Base-by-base conservation (phyloP, 169 alveolate genomes). In the Cryptosporidium baileyi region DNA sequence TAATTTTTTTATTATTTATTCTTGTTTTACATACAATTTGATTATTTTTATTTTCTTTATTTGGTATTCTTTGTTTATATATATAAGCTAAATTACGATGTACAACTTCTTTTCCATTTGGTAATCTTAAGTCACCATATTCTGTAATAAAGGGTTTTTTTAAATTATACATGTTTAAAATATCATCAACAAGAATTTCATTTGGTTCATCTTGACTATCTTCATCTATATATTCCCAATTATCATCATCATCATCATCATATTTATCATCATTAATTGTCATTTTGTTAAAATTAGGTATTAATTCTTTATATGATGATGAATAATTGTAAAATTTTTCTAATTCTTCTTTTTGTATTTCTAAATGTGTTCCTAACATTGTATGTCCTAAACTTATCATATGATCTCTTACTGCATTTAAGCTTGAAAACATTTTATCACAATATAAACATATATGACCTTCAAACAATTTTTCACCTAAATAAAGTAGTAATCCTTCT, bases 101-200 rank as follows among this genome's bases (percentile, higher is more conserved):
- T 24, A 93, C 93, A 15, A 94, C 96, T 81, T 93, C 96, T 59
- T 93, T 89, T 24, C 96, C 96, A 79, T 93, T 92, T 13, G 96
- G 96, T 17, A 93, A 89, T 22, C 92, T 89, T 74, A 93, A 89
- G 63, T 93, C 92, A 24, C 94, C 94, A 57, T 80, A 81, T 63
- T 89, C 93, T 65, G 85, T 92, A 13, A 90, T 91, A n/a, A 57
- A 44, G 6, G 94, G 93, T 36, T 60, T 80, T 15, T 17, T 60
- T 28, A 91, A 28, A 3, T 91, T 91, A 41, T 81, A 90, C 7
- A 17, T 8, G 1, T 22, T 41, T 22, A 74, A 43, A 30, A 74
- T 22, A 22, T 74, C 85, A 57, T 51, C 85, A 13, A 74, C 15
- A 4, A 54, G 11, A 9, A 74, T 3, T n/a, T 51, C 85, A 5